Evolutionary conservation across 441 rosid species (phyloP).

Genomic region (Daphne laureola): DNA sequence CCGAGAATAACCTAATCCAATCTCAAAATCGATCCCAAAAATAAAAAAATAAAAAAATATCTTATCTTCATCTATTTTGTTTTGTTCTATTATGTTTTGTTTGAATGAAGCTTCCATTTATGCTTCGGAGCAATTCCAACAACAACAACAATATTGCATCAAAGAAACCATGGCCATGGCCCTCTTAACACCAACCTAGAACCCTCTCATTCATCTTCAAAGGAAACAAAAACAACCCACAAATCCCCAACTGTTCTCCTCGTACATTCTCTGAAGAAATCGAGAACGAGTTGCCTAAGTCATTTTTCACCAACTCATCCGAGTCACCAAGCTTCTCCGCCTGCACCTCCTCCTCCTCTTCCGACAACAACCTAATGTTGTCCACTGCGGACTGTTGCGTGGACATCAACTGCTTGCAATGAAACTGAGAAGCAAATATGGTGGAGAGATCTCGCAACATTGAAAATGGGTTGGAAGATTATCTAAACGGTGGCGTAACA

Average conservation of each 20-base stretch:
- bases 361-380: slow-evolving; percentile 18
- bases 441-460: no score
- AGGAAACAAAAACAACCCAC: slow-evolving; percentile 36
- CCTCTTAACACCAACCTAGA: slow-evolving; percentile 64
- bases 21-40: slow-evolving; percentile 5
- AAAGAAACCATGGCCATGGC: slow-evolving; percentile 65
- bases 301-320: slow-evolving; percentile 24
- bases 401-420: no score
- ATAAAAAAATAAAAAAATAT: no score
- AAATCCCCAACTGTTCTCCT: slow-evolving; percentile 44
- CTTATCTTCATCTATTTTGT: no score
- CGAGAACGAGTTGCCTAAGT: slow-evolving; percentile 20
- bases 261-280: slow-evolving; percentile 12
- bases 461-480: no score
- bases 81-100: no score
- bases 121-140: slow-evolving; percentile 18
- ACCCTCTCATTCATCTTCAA: slow-evolving; percentile 55
- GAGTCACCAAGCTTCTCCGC: slow-evolving; percentile 30
- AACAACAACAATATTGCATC: neutral
- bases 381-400: slow-evolving; percentile 11
- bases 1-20: slow-evolving; percentile 1
- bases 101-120: slow-evolving; percentile 46
- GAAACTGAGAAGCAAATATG: no score
- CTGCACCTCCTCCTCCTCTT: slow-evolving; percentile 17
- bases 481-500: no score